Percentiles rank a stretch among this genome's conserved stretches.
Conservation (phyloP, 2,329 filamentous ascomycete genomes). For the Colletotrichum magnum region DNA sequence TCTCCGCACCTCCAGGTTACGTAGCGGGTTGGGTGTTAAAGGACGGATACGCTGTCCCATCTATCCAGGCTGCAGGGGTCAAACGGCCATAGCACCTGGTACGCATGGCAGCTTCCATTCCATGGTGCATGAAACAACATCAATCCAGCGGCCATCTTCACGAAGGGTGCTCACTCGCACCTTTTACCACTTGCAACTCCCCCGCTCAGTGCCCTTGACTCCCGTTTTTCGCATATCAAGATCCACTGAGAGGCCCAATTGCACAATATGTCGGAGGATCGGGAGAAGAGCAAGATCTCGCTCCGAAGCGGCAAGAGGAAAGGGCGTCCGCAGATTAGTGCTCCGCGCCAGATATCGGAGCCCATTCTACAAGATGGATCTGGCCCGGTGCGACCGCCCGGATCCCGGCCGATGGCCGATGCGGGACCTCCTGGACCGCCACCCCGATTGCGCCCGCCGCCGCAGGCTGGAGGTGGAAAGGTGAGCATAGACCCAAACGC, state of each 20-base stretch:
- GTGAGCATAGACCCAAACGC: slow-evolving; percentile 50
- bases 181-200: background rate
- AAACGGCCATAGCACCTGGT: slow-evolving; percentile 28
- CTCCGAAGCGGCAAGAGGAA: slow-evolving; percentile 75
- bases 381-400: slow-evolving; percentile 43
- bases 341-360: slow-evolving; percentile 73
- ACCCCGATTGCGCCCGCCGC: slow-evolving; percentile 54
- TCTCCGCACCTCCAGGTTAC: slow-evolving; percentile 18
- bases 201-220: background rate
- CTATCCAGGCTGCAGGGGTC: slow-evolving; percentile 26
- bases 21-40: slow-evolving; percentile 28
- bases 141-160: slow-evolving; percentile 19
- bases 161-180: slow-evolving; percentile 13
- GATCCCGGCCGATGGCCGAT: slow-evolving; percentile 41
- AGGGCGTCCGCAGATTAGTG: slow-evolving; percentile 72
- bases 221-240: background rate
- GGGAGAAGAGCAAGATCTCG: slow-evolving; percentile 69
- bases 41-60: slow-evolving; percentile 3
- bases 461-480: slow-evolving; percentile 69
- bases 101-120: slow-evolving; percentile 32
- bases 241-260: background rate
- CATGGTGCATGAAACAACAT: slow-evolving; percentile 37
- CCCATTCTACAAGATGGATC: slow-evolving; percentile 67
- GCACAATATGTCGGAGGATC: slow-evolving; percentile 71
- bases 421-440: slow-evolving; percentile 32